phyloP scores from a whole-genome alignment of 108 stramenopile genomes.

The Thalassiosira profunda region DNA sequence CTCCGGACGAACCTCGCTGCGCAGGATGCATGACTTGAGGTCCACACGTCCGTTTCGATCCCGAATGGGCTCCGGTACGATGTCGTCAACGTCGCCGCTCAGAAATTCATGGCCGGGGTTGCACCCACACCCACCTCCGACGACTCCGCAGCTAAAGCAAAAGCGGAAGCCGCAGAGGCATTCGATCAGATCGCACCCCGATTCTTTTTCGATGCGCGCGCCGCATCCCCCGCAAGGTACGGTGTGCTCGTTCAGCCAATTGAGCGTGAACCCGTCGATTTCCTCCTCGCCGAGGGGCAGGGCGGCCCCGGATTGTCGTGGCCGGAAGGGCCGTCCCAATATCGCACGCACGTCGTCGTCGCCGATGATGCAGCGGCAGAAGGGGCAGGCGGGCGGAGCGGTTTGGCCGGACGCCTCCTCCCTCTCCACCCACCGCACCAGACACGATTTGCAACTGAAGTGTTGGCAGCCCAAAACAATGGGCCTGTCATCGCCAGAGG shows the following conservation, averaged over 20 bases:
- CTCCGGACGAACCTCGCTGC: neutral
- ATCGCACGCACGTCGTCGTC: slow-evolving; percentile 1
- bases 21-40: neutral
- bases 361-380: slow-evolving; percentile 12
- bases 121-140: slow-evolving; percentile 5
- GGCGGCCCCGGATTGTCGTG: neutral
- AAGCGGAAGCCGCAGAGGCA: slow-evolving; percentile 22
- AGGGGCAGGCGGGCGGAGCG: slow-evolving; percentile 1
- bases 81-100: neutral
- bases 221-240: neutral
- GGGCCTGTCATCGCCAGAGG: too few species aligned
- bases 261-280: slow-evolving; percentile 17
- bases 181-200: slow-evolving; percentile 23
- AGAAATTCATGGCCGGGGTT: slow-evolving; percentile 6
- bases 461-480: too few species aligned
- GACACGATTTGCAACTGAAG: slow-evolving; percentile 9
- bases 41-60: neutral
- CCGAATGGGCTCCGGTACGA: neutral
- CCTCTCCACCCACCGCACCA: slow-evolving; percentile 19
- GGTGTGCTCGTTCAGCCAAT: slow-evolving; percentile 25
- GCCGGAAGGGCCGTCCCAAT: slow-evolving; percentile 7
- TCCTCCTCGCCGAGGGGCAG: neutral
- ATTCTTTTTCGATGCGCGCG: slow-evolving; percentile 7
- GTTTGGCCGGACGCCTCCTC: slow-evolving; percentile 11
- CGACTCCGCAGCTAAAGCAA: slow-evolving; percentile 4